Conservation (phyloP, 1,284 basidiomycete genomes). For the Melampsora abietis-canadensis region DNA sequence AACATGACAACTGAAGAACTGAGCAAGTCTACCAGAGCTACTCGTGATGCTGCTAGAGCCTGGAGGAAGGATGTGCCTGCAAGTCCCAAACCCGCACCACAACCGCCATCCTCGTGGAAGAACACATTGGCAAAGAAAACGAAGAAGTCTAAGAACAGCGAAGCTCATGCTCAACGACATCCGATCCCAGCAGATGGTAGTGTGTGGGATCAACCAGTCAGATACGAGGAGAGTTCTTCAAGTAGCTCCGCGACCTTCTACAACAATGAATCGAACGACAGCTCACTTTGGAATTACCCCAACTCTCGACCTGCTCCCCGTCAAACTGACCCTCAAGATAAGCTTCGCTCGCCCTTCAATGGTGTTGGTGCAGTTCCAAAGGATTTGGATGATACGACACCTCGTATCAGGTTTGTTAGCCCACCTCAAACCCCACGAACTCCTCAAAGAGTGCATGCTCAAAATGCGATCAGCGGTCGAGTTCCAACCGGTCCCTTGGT, state of each 20-base stretch:
- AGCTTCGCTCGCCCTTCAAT: not conserved
- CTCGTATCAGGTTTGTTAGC: conserved; percentile 21
- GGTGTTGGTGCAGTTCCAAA: not conserved
- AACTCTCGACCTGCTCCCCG: conserved; percentile 1
- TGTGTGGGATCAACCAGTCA: conserved; percentile 15
- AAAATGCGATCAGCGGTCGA: not conserved
- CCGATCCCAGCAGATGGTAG: conserved; percentile 3
- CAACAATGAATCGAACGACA: conserved; percentile 3
- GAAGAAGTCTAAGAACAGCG: not conserved
- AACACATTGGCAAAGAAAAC: conserved; percentile 28
- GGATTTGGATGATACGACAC: not conserved
- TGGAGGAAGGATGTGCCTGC: conserved; percentile 36
- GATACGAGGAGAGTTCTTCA: conserved; percentile 28
- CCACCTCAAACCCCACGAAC: conserved; percentile 11
- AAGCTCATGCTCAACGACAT: not conserved
- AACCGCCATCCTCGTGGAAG: conserved; percentile 8
- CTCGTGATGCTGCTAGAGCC: conserved; percentile 51
- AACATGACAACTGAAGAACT: conserved; percentile 64
- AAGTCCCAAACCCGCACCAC: conserved; percentile 16
- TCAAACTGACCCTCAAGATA: not conserved
- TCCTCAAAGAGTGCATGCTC: not conserved
- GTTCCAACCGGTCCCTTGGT: conserved; percentile 26
- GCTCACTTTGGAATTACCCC: conserved; percentile 14
- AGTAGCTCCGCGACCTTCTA: conserved; percentile 11
- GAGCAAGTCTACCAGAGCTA: conserved; percentile 53